A percentile compares a stretch with the other conserved stretches of the same genome.
phyloP scores from a whole-genome alignment of 1,139 yeast genomes.

The Kodamaea plutei region DNA sequence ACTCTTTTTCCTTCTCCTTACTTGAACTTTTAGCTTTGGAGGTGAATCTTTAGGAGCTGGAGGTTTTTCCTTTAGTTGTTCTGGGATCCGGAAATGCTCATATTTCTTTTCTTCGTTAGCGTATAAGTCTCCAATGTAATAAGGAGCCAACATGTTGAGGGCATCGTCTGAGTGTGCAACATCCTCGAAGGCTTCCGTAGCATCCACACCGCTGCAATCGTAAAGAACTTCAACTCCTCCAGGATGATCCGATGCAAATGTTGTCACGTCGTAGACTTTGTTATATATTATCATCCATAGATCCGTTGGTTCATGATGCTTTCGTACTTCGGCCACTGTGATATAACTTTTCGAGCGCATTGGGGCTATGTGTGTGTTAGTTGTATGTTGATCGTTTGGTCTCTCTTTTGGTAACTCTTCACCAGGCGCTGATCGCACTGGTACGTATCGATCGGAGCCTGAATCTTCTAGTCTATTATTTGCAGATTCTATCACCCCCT shows the following conservation, averaged over 20 bases:
- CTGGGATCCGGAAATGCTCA: conserved; percentile 10
- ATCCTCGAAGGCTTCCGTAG: conserved; percentile 55
- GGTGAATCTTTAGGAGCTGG: conserved; percentile 1
- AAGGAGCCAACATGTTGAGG: conserved; percentile 36
- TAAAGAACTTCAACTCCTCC: conserved; percentile 67
- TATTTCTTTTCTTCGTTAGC: conserved; percentile 17
- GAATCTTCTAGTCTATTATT: too few species aligned
- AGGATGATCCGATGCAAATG: conserved; percentile 52
- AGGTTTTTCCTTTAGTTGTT: conserved; percentile 1
- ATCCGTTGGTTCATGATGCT: conserved; percentile 45
- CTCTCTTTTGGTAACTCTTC: too few species aligned
- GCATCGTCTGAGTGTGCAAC: conserved; percentile 49
- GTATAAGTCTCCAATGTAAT: conserved; percentile 30
- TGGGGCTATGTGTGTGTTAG: too few species aligned
- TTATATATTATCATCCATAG: conserved; percentile 67
- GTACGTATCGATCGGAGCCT: too few species aligned
- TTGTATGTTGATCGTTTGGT: too few species aligned
- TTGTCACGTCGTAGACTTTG: conserved; percentile 56
- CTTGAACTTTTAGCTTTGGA: conserved; percentile 1
- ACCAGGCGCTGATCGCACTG: too few species aligned
- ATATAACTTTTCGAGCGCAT: not conserved
- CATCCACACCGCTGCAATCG: conserved; percentile 74
- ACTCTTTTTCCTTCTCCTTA: conserved; percentile 9
- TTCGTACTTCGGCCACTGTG: conserved; percentile 22
- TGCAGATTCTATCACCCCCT: too few species aligned